A percentile compares a stretch with the other conserved stretches of the same genome.
Evolutionary conservation across 352 stramenopile genomes (phyloP).

Genomic region (Thalassiosira hispida): DNA sequence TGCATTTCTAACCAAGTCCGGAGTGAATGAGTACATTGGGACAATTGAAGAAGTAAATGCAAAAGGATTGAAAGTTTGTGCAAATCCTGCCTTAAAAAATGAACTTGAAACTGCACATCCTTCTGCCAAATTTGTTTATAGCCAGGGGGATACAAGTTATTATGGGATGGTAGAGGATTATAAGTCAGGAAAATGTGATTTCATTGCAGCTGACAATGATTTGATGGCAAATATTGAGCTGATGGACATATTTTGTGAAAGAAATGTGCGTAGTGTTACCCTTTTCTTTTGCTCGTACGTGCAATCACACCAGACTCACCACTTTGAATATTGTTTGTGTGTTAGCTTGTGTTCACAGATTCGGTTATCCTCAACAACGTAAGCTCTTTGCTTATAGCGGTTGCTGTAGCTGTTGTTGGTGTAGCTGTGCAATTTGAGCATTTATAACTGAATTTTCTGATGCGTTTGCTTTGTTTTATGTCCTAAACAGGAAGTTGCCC

Average conservation of each 20-base stretch:
- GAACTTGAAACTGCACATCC: not conserved
- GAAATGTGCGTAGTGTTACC: conserved; percentile 1
- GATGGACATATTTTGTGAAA: not conserved
- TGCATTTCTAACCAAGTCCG: too few relatives aligned
- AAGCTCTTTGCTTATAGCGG: too few relatives aligned
- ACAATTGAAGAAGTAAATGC: too few relatives aligned
- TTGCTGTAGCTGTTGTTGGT: too few relatives aligned
- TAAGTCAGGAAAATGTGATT: not conserved
- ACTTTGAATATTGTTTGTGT: not conserved
- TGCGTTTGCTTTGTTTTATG: too few relatives aligned
- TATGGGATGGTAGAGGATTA: not conserved
- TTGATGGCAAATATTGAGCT: not conserved
- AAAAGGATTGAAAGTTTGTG: too few relatives aligned
- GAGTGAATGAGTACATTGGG: too few relatives aligned
- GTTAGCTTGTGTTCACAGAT: not conserved
- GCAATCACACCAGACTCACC: not conserved
- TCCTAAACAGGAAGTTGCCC: not conserved
- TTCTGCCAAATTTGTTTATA: not conserved
- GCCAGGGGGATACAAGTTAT: not conserved
- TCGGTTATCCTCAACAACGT: not conserved
- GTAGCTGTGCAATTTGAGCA: too few relatives aligned
- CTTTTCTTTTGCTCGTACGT: not conserved
- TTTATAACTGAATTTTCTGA: too few relatives aligned
- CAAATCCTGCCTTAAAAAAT: too few relatives aligned
- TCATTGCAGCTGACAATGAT: not conserved